A percentile compares a stretch with the other conserved stretches of the same genome.
These are phyloP conservation scores for Luffa acutangula DNA, from an alignment of 306 rosid genomes.

Conservation along the genomic window DNA sequence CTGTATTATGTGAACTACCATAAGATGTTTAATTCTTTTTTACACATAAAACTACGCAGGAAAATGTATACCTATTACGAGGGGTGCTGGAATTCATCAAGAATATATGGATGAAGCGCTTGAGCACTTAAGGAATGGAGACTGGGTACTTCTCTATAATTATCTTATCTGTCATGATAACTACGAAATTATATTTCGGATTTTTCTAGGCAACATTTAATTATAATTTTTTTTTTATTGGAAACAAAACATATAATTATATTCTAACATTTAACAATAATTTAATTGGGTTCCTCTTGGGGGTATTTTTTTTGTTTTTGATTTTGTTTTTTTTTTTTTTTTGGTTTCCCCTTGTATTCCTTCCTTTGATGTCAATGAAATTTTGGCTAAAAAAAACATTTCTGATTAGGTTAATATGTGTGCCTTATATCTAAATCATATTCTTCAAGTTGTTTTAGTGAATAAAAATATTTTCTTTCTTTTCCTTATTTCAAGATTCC, in stretches of 20 bases:
- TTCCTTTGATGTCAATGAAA: not conserved
- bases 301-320: not conserved
- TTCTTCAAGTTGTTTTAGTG: not conserved
- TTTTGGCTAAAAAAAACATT: not conserved
- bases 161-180: not conserved
- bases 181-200: not conserved
- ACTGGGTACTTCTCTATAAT: slow-evolving; percentile 54
- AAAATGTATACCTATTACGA: slow-evolving; percentile 85
- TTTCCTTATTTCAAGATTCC: too few species aligned
- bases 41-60: slow-evolving; percentile 30
- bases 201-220: not conserved
- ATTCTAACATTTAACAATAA: not conserved
- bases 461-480: too few species aligned
- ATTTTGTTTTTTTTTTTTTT: too few species aligned
- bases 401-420: not conserved
- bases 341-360: not conserved
- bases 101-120: slow-evolving; percentile 85
- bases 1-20: not conserved
- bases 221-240: not conserved
- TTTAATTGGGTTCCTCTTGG: not conserved
- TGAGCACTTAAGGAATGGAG: slow-evolving; percentile 58
- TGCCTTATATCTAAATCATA: not conserved
- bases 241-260: too few species aligned
- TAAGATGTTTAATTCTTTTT: not conserved
- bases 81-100: slow-evolving; percentile 92